phyloP scores from a whole-genome alignment of 148 eudicot species.

The Chenopodium quinoa region DNA sequence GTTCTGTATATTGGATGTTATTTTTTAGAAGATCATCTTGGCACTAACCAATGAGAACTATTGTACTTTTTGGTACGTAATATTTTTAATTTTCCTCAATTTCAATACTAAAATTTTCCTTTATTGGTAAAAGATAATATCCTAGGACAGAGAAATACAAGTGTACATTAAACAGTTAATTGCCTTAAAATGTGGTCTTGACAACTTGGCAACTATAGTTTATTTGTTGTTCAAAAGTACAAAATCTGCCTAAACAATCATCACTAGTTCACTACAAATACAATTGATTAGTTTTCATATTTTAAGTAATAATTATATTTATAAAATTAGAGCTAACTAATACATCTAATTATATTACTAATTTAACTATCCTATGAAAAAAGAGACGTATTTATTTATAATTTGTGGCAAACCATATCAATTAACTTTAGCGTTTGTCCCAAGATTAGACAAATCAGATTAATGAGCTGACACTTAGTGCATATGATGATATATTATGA shows the following conservation, averaged over 20 bases:
- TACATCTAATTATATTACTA: background rate
- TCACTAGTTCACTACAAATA: background rate
- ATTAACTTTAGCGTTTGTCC: background rate
- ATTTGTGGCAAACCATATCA: background rate
- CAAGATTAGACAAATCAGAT: slow-evolving; percentile 1
- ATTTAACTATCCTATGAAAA: background rate
- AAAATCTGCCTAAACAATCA: background rate
- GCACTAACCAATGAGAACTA: too few relatives aligned
- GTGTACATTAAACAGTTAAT: too few relatives aligned
- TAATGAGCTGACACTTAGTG: background rate
- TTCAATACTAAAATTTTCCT: too few relatives aligned
- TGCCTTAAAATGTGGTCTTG: background rate
- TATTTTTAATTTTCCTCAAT: too few relatives aligned
- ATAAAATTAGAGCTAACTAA: background rate
- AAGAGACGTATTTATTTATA: background rate
- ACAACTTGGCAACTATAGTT: background rate
- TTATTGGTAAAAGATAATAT: too few relatives aligned
- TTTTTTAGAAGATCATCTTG: too few relatives aligned
- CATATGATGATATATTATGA: background rate
- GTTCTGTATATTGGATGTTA: too few relatives aligned
- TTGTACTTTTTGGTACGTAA: too few relatives aligned
- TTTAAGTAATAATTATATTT: background rate
- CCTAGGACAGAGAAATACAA: too few relatives aligned
- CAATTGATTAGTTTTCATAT: background rate
- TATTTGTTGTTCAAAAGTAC: background rate